Evolutionary conservation across 139 green algal species (phyloP), one percentile per base, ranked within the genome.

Genomic region (Coelastrella sp.): DNA sequence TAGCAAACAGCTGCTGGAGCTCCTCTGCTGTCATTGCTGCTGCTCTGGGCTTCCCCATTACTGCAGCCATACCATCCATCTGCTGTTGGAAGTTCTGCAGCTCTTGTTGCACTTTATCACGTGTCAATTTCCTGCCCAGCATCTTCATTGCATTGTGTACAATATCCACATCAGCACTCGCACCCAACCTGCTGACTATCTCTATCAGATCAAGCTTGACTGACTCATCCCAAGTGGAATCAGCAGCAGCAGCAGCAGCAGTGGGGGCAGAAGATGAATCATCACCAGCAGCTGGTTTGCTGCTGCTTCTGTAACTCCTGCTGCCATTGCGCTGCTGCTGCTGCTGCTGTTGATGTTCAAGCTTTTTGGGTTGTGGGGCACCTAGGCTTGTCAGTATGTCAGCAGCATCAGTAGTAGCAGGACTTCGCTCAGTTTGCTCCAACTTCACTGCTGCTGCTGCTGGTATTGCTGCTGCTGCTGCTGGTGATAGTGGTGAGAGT

Each of bases 271-370:
- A 3, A 77, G 45, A 5, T 5, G 13, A 30, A 41, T 30, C 66
- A n/a, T 30, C 66, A 41, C 13, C 66, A 23, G 45, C 45, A 23
- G 45, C 11, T 9, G 45, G 45, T 57, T 57, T 9, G 45, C 11
- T 23, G 45, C 45, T 57, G 15, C 11, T 23, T 57, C 45, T 9
- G 4, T 38, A 23, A 35, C 23, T 45, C 8, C 23, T 77, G 21
- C 32, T 48, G 40, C 38, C 38, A 23, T 6, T 21, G 6, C 45
- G 66, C 68, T 53, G 68, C 38, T 59, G 38, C 68, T 48, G 35
- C 68, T 57, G 68, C 68, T 77, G 68, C 68, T 77, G 68, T 38
- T 77, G 68, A 17, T 41, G 27, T 13, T 72, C 11, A 15, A 59
- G 37, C 23, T 27, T 27, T 27, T 59, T 59, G 15, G 45, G 38